phyloP scores from a whole-genome alignment of 2,329 filamentous ascomycete genomes.

The Colletotrichum graminicola region DNA sequence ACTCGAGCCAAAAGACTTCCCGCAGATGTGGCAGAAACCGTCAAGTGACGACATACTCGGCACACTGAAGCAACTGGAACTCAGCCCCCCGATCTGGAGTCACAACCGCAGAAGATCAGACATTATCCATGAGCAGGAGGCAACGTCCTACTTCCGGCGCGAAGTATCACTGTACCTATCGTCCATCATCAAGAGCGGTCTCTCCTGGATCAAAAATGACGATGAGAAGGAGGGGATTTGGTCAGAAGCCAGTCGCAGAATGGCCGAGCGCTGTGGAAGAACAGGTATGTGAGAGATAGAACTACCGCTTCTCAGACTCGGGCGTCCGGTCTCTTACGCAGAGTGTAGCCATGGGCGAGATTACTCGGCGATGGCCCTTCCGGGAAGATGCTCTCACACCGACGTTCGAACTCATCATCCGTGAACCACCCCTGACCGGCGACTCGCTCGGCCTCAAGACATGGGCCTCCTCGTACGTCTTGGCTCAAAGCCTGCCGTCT shows the following conservation, averaged over 20 bases:
- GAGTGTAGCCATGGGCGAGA: slow-evolving; percentile 66
- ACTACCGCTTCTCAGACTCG: not conserved
- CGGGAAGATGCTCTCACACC: slow-evolving; percentile 49
- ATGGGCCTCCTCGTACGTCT: slow-evolving; percentile 90
- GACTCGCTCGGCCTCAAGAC: slow-evolving; percentile 95
- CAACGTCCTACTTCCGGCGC: slow-evolving; percentile 58
- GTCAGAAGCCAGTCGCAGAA: slow-evolving; percentile 81
- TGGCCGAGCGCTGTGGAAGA: slow-evolving; percentile 89
- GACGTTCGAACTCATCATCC: slow-evolving; percentile 75
- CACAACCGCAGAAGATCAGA: slow-evolving; percentile 56
- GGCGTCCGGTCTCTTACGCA: slow-evolving; percentile 4
- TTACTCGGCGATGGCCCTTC: slow-evolving; percentile 68
- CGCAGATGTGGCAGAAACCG: slow-evolving; percentile 85
- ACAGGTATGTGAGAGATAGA: slow-evolving; percentile 61
- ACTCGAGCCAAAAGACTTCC: slow-evolving; percentile 70
- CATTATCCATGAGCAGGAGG: slow-evolving; percentile 57
- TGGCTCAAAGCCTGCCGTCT: slow-evolving; percentile 77
- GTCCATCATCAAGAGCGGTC: slow-evolving; percentile 73
- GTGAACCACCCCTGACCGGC: slow-evolving; percentile 88
- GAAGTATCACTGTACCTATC: slow-evolving; percentile 76
- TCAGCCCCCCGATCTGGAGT: slow-evolving; percentile 78
- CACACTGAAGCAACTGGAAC: slow-evolving; percentile 74
- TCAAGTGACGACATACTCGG: slow-evolving; percentile 72
- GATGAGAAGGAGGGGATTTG: slow-evolving; percentile 77
- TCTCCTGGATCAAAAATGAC: slow-evolving; percentile 78